Conservation (phyloP, 1,139 yeast genomes). For the Blastobotrys apis region DNA sequence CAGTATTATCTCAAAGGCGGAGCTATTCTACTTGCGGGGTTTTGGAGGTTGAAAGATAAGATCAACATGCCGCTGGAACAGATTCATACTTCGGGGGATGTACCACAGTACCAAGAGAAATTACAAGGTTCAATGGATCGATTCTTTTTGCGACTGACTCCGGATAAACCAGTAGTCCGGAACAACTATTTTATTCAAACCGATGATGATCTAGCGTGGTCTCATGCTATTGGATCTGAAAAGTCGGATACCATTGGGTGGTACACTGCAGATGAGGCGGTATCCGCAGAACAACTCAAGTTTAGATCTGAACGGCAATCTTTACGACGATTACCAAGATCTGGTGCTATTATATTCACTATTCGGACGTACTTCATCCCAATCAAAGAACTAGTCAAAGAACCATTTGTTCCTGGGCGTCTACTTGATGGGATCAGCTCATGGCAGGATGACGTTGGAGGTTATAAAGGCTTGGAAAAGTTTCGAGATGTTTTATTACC, state of each 20-base stretch:
- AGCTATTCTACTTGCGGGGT: slow-evolving; percentile 69
- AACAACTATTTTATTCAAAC: slow-evolving; percentile 61
- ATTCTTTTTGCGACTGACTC: slow-evolving; percentile 48
- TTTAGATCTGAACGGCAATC: slow-evolving; percentile 63
- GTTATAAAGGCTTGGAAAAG: slow-evolving; percentile 14
- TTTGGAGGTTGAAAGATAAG: slow-evolving; percentile 62
- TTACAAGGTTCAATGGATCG: slow-evolving; percentile 59
- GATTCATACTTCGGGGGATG: slow-evolving; percentile 58
- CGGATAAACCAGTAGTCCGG: slow-evolving; percentile 54
- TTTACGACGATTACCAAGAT: slow-evolving; percentile 53
- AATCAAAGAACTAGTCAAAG: slow-evolving; percentile 27
- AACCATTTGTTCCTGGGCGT: slow-evolving; percentile 13
- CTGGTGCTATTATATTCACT: slow-evolving; percentile 55
- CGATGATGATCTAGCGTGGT: slow-evolving; percentile 49
- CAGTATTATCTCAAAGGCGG: slow-evolving; percentile 66
- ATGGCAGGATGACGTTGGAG: slow-evolving; percentile 14
- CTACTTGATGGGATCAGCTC: slow-evolving; percentile 11
- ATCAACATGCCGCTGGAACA: slow-evolving; percentile 22
- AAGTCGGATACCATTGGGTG: slow-evolving; percentile 22
- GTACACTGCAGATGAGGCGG: slow-evolving; percentile 31
- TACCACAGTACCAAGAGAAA: slow-evolving; percentile 55
- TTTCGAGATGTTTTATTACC: slow-evolving; percentile 12
- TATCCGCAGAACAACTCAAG: slow-evolving; percentile 46
- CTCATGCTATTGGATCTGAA: slow-evolving; percentile 51
- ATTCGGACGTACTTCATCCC: slow-evolving; percentile 66